These are phyloP conservation scores for Sergeia podlipaevii DNA, from an alignment of 208 protist species.

Conservation along the genomic window DNA sequence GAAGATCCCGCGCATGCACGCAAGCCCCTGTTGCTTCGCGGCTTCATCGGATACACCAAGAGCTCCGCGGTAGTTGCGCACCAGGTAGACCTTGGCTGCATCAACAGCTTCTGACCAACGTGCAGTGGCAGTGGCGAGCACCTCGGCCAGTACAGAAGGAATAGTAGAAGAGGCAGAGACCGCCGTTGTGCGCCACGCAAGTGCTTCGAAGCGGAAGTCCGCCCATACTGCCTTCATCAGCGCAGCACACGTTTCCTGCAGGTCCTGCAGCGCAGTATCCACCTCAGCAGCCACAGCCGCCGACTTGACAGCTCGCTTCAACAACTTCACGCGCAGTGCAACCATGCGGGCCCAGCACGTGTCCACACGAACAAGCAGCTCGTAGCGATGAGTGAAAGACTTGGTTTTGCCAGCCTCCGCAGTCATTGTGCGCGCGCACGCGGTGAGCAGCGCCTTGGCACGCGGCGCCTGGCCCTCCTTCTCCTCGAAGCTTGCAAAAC, in stretches of 20 bases:
- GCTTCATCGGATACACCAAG: conserved; percentile 3
- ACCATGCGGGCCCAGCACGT: conserved; percentile 58
- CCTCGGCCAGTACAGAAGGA: conserved; percentile 34
- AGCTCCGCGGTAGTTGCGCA: background rate
- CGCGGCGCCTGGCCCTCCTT: conserved; percentile 38
- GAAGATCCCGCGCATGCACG: conserved; percentile 43
- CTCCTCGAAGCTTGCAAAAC: conserved; percentile 79
- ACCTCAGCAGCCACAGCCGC: conserved; percentile 6
- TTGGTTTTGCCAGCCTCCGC: conserved; percentile 28
- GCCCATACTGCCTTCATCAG: conserved; percentile 71
- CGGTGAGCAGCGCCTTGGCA: conserved; percentile 51
- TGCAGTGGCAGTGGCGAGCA: conserved; percentile 46
- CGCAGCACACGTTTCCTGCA: conserved; percentile 32
- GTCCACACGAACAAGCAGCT: conserved; percentile 62
- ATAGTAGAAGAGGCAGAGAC: conserved; percentile 15
- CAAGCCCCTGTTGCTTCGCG: conserved; percentile 1
- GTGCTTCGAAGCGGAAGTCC: conserved; percentile 69
- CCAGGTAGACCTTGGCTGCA: conserved; percentile 47
- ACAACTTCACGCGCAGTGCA: conserved; percentile 36
- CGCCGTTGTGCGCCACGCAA: conserved; percentile 34
- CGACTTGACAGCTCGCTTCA: conserved; percentile 8
- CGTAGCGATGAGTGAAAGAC: conserved; percentile 69
- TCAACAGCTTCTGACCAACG: conserved; percentile 70
- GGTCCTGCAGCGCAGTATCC: conserved; percentile 12
- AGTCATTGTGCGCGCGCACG: conserved; percentile 47